phyloP scores from a whole-genome alignment of 2,329 filamentous ascomycete species.

The Ophiostoma tasmaniense region DNA sequence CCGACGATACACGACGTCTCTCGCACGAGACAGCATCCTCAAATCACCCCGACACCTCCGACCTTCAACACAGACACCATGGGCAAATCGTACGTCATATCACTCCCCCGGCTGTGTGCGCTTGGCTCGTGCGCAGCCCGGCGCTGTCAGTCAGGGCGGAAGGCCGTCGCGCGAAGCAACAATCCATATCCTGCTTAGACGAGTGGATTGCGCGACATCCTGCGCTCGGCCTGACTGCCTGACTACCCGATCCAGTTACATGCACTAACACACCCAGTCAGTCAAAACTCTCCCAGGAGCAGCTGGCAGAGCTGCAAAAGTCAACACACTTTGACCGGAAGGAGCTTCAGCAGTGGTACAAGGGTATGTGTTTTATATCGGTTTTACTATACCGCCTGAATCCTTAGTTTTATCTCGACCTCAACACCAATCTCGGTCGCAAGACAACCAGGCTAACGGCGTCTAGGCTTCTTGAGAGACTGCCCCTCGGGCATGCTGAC shows the following conservation, averaged over 20 bases:
- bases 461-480: slow-evolving; percentile 87
- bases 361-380: slow-evolving; percentile 53
- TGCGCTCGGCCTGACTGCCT: neutral
- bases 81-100: slow-evolving; percentile 10
- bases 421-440: neutral
- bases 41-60: neutral
- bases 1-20: neutral
- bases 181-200: neutral
- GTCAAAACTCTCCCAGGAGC: slow-evolving; percentile 94
- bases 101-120: neutral
- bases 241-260: neutral
- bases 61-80: neutral
- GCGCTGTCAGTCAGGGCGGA: neutral
- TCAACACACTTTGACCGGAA: slow-evolving; percentile 99
- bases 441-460: neutral
- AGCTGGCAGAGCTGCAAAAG: slow-evolving; percentile 91
- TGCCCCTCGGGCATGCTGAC: slow-evolving; percentile 94
- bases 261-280: slow-evolving; percentile 51
- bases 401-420: neutral
- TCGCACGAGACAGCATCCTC: neutral
- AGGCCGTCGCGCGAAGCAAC: neutral
- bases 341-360: slow-evolving; percentile 99
- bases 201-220: neutral
- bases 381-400: neutral
- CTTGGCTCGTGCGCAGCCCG: neutral